A percentile compares a stretch with the other conserved stretches of the same genome.
These are phyloP conservation scores for Monosporascus sp. DNA, from an alignment of 2,329 filamentous ascomycete species.

Conservation along the genomic window DNA sequence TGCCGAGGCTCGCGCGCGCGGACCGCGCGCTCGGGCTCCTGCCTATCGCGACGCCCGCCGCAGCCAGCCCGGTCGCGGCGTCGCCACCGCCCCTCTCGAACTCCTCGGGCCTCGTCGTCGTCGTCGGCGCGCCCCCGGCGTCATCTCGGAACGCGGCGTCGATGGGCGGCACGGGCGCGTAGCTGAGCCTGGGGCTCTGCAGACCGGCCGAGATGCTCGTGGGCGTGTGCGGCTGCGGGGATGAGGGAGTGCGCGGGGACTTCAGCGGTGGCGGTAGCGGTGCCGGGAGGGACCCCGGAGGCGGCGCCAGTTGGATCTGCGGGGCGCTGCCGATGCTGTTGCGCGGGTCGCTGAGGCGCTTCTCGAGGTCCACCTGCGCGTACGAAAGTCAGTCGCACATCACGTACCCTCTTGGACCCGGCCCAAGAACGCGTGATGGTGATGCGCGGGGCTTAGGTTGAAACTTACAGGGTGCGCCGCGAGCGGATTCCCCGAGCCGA, in stretches of 20 bases:
- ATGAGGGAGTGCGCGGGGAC: neutral
- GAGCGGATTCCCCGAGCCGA: slow-evolving; percentile 18
- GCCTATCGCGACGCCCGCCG: neutral
- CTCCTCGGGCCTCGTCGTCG: neutral
- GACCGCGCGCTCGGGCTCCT: neutral
- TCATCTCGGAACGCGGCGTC: slow-evolving; percentile 16
- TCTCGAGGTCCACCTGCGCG: slow-evolving; percentile 12
- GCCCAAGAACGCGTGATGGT: too few species aligned
- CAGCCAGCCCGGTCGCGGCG: neutral
- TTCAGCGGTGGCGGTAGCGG: slow-evolving; percentile 6
- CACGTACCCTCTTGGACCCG: too few species aligned
- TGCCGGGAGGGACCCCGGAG: slow-evolving; percentile 7
- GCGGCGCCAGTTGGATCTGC: slow-evolving; percentile 7
- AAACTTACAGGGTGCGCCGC: slow-evolving; percentile 15
- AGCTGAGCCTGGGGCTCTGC: slow-evolving; percentile 18
- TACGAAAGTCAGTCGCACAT: too few species aligned
- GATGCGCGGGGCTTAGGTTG: neutral
- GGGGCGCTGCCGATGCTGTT: neutral
- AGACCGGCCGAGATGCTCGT: slow-evolving; percentile 6
- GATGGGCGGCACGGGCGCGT: slow-evolving; percentile 21
- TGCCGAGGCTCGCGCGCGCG: neutral
- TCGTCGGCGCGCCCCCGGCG: neutral
- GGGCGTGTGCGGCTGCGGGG: slow-evolving; percentile 1
- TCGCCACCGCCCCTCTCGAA: neutral
- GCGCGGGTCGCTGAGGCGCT: slow-evolving; percentile 4